phyloP scores from a whole-genome alignment of 2,329 filamentous ascomycete species.

The Clarireedia sp. region DNA sequence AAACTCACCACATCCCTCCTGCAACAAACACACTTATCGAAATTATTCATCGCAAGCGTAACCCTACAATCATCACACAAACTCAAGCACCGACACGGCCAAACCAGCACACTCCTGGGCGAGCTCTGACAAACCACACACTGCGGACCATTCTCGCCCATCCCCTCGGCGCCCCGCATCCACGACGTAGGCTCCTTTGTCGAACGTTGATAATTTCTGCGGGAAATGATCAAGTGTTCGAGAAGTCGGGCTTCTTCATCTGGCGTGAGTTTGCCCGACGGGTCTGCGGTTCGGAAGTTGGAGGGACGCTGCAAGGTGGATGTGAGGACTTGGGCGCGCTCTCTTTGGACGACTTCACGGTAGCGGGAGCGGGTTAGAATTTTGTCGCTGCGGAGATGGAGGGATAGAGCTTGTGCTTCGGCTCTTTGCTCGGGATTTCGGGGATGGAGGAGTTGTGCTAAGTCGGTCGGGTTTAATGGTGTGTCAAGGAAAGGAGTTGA shows the following conservation, averaged over 20 bases:
- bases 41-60: slow-evolving; percentile 92
- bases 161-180: slow-evolving; percentile 63
- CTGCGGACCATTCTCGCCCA: slow-evolving; percentile 68
- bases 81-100: slow-evolving; percentile 92
- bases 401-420: slow-evolving; percentile 72
- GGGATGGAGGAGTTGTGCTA: slow-evolving; percentile 78
- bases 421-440: slow-evolving; percentile 67
- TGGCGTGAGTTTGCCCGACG: slow-evolving; percentile 38
- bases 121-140: slow-evolving; percentile 89
- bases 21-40: slow-evolving; percentile 92
- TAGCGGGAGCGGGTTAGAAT: slow-evolving; percentile 80
- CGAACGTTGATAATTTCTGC: slow-evolving; percentile 18
- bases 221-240: slow-evolving; percentile 48
- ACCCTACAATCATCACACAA: slow-evolving; percentile 93
- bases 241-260: slow-evolving; percentile 55
- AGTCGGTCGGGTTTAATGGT: slow-evolving; percentile 56
- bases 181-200: slow-evolving; percentile 38
- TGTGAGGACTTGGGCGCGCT: slow-evolving; percentile 61
- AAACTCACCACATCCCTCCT: slow-evolving; percentile 82
- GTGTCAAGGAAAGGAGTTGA: slow-evolving; percentile 52
- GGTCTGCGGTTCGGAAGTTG: slow-evolving; percentile 23
- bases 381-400: slow-evolving; percentile 62
- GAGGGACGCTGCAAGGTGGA: slow-evolving; percentile 35
- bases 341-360: slow-evolving; percentile 56
- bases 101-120: slow-evolving; percentile 84